Evolutionary conservation across 345 rosid species (phyloP), one percentile per base, ranked within the genome.

Genomic region (Eucalyptus curtisii): DNA sequence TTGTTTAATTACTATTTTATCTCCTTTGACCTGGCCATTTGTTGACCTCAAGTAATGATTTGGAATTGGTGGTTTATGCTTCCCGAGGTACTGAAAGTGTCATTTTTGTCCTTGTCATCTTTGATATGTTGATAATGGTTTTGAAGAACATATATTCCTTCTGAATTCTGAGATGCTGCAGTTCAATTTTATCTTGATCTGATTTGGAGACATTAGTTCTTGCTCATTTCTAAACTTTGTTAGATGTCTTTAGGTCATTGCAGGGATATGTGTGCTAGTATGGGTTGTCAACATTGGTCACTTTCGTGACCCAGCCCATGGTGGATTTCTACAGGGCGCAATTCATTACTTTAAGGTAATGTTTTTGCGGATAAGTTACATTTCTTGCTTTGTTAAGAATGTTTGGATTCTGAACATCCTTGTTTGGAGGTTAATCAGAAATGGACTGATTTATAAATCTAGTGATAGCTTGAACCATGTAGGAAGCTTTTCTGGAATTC

Each of bases 231-330:
- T 86, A 57, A 86, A 86, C 55, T 31, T 66, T 27, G 48, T 52
- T 50, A 52, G 84, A 61, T 57, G 50, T 82, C 88, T 86, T 81
- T 88, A 98, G 99, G 99, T 98, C 88, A 98, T 98, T 95, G 99
- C 99, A 84, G 99, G 99, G 85, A 98, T 98, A 90, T 98, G 99
- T 92, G 92, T 96, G 47, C 93, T 98, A 89, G 99, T 98, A 88
- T 98, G 99, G 99, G 92, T 98, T 89, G 99, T 98, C 90, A 98
- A 98, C 94, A 98, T 98, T 89, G 98, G 99, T 86, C 99, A 98
- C 90, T 98, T 98, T 82, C 96, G 92, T 86, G 99, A 98, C 89
- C 99, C 99, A 94, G 92, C 99, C 76, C 99, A 98, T 89, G 99
- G 99, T 68, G 99, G 99, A 86, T 94, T 97, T 92, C 90, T 98